phyloP scores from a whole-genome alignment of 140 eudicot genomes.

The Eryngium alpinum region DNA sequence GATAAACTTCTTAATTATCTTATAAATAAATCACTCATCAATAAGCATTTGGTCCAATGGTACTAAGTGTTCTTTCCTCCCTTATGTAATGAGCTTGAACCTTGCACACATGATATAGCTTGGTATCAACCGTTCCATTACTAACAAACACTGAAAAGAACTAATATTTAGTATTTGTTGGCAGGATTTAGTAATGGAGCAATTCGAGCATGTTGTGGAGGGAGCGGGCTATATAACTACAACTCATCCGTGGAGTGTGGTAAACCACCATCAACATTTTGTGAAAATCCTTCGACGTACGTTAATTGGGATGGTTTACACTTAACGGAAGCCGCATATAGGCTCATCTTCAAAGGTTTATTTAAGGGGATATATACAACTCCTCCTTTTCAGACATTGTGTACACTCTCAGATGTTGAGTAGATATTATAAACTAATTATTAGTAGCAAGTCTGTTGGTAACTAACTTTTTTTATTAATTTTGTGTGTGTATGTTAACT shows the following conservation, averaged over 20 bases:
- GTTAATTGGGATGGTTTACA: conserved; percentile 78
- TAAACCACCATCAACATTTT: conserved; percentile 18
- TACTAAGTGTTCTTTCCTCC: too few species aligned
- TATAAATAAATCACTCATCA: too few species aligned
- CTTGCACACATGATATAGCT: too few species aligned
- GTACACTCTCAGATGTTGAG: conserved; percentile 1
- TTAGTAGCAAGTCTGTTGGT: too few species aligned
- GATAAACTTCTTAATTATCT: too few species aligned
- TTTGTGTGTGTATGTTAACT: too few species aligned
- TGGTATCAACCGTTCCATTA: too few species aligned
- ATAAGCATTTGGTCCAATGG: too few species aligned
- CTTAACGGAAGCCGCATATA: conserved; percentile 56
- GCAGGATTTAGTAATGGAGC: conserved; percentile 45
- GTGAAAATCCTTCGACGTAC: conserved; percentile 38
- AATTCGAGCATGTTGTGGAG: conserved; percentile 61
- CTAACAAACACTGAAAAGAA: too few species aligned
- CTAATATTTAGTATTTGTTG: not conserved
- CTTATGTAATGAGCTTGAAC: too few species aligned
- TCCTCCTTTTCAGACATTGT: conserved; percentile 30
- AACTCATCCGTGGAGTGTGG: conserved; percentile 30
- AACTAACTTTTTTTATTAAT: too few species aligned
- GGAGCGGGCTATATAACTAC: conserved; percentile 44
- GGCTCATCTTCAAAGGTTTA: conserved; percentile 31
- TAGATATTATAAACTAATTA: too few species aligned
- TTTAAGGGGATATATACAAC: conserved; percentile 33